Conservation (phyloP, 352 stramenopile genomes). For the Halophytophthora polymorphica region DNA sequence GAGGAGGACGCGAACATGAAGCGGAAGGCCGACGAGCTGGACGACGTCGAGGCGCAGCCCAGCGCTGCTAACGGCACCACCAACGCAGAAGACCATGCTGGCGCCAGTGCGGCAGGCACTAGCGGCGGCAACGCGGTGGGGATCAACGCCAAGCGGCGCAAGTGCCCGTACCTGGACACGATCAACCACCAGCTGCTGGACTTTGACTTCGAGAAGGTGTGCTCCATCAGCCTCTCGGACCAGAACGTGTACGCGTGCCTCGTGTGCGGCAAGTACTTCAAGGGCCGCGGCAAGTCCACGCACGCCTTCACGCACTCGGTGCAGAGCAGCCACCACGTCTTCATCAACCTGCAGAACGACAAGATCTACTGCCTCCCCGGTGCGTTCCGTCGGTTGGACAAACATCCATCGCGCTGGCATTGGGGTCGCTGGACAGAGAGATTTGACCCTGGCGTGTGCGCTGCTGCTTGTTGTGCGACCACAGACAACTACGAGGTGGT, state of each 20-base stretch:
- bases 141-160: slow-evolving; percentile 59
- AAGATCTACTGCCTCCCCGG: slow-evolving; percentile 96
- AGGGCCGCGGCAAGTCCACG: slow-evolving; percentile 90
- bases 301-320: slow-evolving; percentile 97
- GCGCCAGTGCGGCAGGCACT: slow-evolving; percentile 12
- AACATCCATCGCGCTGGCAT: not conserved
- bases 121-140: slow-evolving; percentile 2
- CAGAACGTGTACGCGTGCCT: slow-evolving; percentile 99
- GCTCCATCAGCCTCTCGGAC: slow-evolving; percentile 94
- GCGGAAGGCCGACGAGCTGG: no score
- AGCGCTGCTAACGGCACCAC: not conserved
- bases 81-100: slow-evolving; percentile 52
- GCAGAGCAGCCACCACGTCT: slow-evolving; percentile 96
- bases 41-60: not conserved
- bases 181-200: slow-evolving; percentile 97
- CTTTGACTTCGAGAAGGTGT: slow-evolving; percentile 99
- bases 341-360: slow-evolving; percentile 95
- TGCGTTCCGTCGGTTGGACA: slow-evolving; percentile 5
- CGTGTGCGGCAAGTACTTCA: slow-evolving; percentile 99
- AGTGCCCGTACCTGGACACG: slow-evolving; percentile 98
- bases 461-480: not conserved
- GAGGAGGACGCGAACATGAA: no score
- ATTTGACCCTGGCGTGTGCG: not conserved
- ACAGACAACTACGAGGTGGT: slow-evolving; percentile 98
- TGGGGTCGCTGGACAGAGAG: not conserved